Base-by-base conservation (phyloP, 441 rosid genomes). In the Biscutella laevigata region DNA sequence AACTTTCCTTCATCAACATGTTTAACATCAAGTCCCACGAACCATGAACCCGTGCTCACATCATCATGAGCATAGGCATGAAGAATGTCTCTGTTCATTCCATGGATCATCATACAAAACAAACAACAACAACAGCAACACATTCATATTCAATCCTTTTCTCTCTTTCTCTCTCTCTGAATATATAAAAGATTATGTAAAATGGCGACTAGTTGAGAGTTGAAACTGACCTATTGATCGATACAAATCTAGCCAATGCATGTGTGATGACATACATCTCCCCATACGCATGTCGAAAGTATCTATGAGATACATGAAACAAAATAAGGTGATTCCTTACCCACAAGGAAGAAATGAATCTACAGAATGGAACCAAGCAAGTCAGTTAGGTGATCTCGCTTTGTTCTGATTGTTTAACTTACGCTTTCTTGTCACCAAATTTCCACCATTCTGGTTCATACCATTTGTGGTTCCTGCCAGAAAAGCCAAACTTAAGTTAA, bases 391-490 rank as follows among this genome's bases (percentile, higher is more conserved):
- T n/a, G n/a, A n/a, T n/a, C n/a, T n/a, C n/a, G 24, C 34, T 8
- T 6, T 24, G 38, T 11, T 61, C 11, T 15, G 44, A 29, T 9
- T 44, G 36, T 26, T 13, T 5, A 59, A 76, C 99, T 78, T 74
- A 88, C 97, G 84, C 74, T 76, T 86, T 88, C 66, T 77, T 84
- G 64, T 88, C 88, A 4, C 99, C 99, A 16, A 92, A 92, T 67
- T 88, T 92, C 99, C 97, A 92, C 97, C 97, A 86, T 59, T 92
- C 92, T 44, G 95, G 95, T 66, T 92, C 99, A 57, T 82, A 83
- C 97, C 97, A 92, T 74, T 77, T 86, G 62, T 74, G 88, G 65
- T 66, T 77, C 73, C 99, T 92, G 82, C 67, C 62, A 74, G 29
- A 35, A 60, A 57, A 47, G 2, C 22, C 37, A 53, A 59, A 32